Evolutionary conservation across 148 eudicot genomes (phyloP).

Genomic region (Chenopodium formosanum): DNA sequence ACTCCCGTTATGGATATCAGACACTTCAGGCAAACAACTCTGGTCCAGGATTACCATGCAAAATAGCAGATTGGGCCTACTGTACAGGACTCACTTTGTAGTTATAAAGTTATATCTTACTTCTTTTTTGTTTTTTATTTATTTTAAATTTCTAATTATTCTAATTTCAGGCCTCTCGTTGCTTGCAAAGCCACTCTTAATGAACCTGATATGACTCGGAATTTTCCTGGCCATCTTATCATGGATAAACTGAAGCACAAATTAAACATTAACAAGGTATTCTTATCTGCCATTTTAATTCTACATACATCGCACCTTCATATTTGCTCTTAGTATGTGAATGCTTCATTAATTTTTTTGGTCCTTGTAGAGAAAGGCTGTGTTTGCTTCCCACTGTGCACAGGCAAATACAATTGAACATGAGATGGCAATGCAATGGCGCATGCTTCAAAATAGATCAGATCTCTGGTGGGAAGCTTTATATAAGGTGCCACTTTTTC

Average conservation of each 20-base stretch:
- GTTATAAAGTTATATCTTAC: too few relatives aligned
- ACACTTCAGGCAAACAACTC: too few relatives aligned
- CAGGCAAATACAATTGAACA: conserved; percentile 57
- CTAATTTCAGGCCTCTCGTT: not conserved
- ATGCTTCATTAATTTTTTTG: not conserved
- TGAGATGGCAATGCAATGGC: conserved; percentile 66
- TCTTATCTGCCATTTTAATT: not conserved
- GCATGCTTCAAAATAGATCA: conserved; percentile 39
- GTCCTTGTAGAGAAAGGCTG: conserved; percentile 36
- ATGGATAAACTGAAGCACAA: not conserved
- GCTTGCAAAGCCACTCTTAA: conserved; percentile 20
- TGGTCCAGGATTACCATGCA: too few relatives aligned
- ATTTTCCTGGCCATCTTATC: not conserved
- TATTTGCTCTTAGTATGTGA: not conserved
- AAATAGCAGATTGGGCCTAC: too few relatives aligned
- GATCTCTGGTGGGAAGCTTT: conserved; percentile 43
- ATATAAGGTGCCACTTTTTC: conserved; percentile 40
- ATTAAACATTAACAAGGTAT: not conserved
- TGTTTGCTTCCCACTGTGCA: conserved; percentile 64
- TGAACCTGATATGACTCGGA: not conserved
- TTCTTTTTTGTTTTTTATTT: too few relatives aligned
- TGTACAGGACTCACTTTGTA: too few relatives aligned
- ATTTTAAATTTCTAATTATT: not conserved
- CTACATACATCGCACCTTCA: too few relatives aligned
- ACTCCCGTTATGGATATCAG: too few relatives aligned